phyloP scores from a whole-genome alignment of 1,284 basidiomycete genomes.

The Kwoniella shivajii region DNA sequence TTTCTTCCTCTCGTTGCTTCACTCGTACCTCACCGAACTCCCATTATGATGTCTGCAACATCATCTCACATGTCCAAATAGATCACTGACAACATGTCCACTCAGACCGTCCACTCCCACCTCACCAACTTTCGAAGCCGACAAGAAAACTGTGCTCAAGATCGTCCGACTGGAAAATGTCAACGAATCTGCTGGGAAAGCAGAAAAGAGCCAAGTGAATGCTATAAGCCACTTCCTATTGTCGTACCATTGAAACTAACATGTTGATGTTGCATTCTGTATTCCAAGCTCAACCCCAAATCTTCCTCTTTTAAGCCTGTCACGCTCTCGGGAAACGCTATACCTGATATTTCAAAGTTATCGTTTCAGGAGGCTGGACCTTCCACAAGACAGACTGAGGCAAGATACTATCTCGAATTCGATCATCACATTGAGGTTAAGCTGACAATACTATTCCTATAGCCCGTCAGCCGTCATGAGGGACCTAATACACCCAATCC shows the following conservation, averaged over 20 bases:
- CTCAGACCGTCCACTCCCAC: background rate
- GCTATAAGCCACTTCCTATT: background rate
- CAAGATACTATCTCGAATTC: background rate
- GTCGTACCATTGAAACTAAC: background rate
- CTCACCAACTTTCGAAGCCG: background rate
- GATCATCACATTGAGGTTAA: background rate
- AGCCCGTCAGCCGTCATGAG: background rate
- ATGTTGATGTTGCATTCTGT: background rate
- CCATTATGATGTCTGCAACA: too few species aligned
- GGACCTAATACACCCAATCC: slow-evolving; percentile 1
- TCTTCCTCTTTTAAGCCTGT: slow-evolving; percentile 10
- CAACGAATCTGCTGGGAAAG: background rate
- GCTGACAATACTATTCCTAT: background rate
- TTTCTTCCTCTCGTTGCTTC: background rate
- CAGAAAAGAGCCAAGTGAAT: slow-evolving; percentile 2
- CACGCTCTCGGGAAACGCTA: background rate
- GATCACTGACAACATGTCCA: background rate
- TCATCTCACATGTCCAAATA: too few species aligned
- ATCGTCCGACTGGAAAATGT: background rate
- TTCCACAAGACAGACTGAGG: background rate
- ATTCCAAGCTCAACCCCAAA: slow-evolving; percentile 9
- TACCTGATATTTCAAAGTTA: background rate
- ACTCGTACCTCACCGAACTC: background rate
- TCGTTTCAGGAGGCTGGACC: background rate
- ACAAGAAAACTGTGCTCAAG: background rate